Percentiles rank a stretch among this genome's conserved stretches.
These are phyloP conservation scores for Pontederia crassipes DNA, from an alignment of 176 grass and related monocot genomes.

Conservation along the genomic window DNA sequence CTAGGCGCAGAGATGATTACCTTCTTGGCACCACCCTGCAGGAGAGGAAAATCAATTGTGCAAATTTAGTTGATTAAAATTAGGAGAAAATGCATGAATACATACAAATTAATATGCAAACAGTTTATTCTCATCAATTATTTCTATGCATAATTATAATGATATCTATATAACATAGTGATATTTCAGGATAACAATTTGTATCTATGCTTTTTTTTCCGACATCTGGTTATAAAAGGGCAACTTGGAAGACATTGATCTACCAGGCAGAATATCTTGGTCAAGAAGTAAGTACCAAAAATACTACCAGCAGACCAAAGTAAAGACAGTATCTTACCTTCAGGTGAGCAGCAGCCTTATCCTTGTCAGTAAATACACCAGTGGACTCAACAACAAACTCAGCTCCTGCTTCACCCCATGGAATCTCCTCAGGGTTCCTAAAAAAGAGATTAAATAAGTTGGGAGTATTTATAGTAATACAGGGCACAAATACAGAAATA, in stretches of 20 bases:
- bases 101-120: too few species aligned
- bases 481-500: not conserved
- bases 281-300: not conserved
- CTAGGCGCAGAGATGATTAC: slow-evolving; percentile 54
- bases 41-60: too few species aligned
- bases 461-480: not conserved
- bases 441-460: not conserved
- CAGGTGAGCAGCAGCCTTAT: slow-evolving; percentile 47
- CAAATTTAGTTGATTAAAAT: too few species aligned
- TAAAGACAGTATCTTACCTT: slow-evolving; percentile 17
- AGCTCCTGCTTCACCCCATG: slow-evolving; percentile 43
- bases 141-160: too few species aligned
- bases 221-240: too few species aligned
- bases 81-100: too few species aligned
- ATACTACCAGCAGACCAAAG: not conserved
- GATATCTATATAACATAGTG: too few species aligned
- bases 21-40: slow-evolving; percentile 53
- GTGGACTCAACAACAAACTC: slow-evolving; percentile 44
- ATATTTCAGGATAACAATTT: too few species aligned
- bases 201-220: too few species aligned
- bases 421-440: slow-evolving; percentile 57
- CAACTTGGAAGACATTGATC: too few species aligned
- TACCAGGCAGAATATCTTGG: too few species aligned
- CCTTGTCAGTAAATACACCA: slow-evolving; percentile 53
- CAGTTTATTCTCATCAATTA: too few species aligned